These are phyloP conservation scores for Aspergillus ochraceus DNA, from an alignment of 2,329 filamentous ascomycete species.

Conservation along the genomic window DNA sequence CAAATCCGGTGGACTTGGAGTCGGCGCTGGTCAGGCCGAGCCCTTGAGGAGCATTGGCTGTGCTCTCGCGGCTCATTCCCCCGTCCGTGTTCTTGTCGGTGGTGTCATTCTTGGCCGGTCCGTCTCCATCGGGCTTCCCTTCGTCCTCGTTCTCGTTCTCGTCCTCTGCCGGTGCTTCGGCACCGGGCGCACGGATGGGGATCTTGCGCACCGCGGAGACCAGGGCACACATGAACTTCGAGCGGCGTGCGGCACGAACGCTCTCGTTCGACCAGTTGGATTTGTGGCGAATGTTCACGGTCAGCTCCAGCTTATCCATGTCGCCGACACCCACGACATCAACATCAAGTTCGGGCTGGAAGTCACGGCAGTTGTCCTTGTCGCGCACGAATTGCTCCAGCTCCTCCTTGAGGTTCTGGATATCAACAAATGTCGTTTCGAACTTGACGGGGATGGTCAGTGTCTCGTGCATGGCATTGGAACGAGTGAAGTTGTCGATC, in stretches of 20 bases:
- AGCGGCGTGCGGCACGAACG: conserved; percentile 76
- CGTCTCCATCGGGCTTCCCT: conserved; percentile 12
- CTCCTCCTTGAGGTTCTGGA: conserved; percentile 79
- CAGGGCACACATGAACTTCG: conserved; percentile 96
- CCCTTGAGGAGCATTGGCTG: conserved; percentile 3
- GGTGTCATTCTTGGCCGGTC: conserved; percentile 7
- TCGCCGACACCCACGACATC: conserved; percentile 76
- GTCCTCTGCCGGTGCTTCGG: conserved; percentile 49
- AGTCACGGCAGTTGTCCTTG: conserved; percentile 86
- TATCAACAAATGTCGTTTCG: conserved; percentile 84
- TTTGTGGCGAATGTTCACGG: conserved; percentile 86
- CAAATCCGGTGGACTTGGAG: conserved; percentile 32
- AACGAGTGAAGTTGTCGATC: conserved; percentile 91
- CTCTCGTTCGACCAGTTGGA: conserved; percentile 88
- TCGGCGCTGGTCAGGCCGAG: neutral
- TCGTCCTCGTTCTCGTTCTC: conserved; percentile 68
- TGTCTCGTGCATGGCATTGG: conserved; percentile 86
- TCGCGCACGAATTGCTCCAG: conserved; percentile 81
- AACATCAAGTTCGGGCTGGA: conserved; percentile 79
- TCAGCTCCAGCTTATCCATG: conserved; percentile 83
- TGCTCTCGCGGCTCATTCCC: conserved; percentile 7
- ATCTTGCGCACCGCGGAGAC: conserved; percentile 81
- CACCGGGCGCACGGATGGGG: conserved; percentile 80
- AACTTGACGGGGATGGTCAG: conserved; percentile 79
- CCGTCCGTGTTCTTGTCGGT: conserved; percentile 11